Conservation (phyloP, 148 eudicot genomes). For the Rheum nobile region DNA sequence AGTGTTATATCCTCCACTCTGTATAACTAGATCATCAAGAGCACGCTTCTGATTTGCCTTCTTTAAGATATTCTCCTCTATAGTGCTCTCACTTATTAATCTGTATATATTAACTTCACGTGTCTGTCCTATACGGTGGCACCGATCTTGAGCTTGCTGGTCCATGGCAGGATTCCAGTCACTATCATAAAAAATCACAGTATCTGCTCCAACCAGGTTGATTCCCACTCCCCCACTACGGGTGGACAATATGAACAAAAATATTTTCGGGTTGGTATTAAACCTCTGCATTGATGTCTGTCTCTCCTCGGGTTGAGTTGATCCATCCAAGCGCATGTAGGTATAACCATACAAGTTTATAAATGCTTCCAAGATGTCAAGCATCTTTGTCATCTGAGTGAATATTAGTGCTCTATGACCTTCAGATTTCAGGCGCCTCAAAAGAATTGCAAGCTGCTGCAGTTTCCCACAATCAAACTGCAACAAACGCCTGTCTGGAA, state of each 20-base stretch:
- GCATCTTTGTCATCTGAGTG: constrained; percentile 99
- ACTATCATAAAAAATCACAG: constrained; percentile 93
- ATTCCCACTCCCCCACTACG: constrained; percentile 99
- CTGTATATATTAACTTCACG: constrained; percentile 97
- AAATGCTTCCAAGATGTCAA: constrained; percentile 92
- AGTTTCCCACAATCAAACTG: constrained; percentile 99
- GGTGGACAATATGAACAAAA: constrained; percentile 92
- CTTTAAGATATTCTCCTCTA: constrained; percentile 91
- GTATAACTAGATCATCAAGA: constrained; percentile 94
- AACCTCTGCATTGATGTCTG: constrained; percentile 98
- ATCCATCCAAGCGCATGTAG: constrained; percentile 98
- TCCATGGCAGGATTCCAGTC: constrained; percentile 99
- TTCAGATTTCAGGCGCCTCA: constrained; percentile 79
- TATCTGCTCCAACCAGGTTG: constrained; percentile 96
- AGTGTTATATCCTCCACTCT: constrained; percentile 96
- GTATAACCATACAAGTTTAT: constrained; percentile 94
- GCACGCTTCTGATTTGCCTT: constrained; percentile 99
- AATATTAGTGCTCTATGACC: constrained; percentile 94
- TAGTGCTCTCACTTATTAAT: constrained; percentile 84
- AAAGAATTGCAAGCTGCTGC: constrained; percentile 81
- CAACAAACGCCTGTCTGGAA: constrained; percentile 93
- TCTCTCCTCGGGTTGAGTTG: constrained; percentile 98
- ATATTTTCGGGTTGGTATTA: constrained; percentile 88
- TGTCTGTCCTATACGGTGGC: constrained; percentile 98
- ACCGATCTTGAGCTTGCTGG: constrained; percentile 98